These are phyloP conservation scores for Marchantia polymorpha DNA, from an alignment of 225 moss, liverwort and hornwort genomes.

Conservation along the genomic window DNA sequence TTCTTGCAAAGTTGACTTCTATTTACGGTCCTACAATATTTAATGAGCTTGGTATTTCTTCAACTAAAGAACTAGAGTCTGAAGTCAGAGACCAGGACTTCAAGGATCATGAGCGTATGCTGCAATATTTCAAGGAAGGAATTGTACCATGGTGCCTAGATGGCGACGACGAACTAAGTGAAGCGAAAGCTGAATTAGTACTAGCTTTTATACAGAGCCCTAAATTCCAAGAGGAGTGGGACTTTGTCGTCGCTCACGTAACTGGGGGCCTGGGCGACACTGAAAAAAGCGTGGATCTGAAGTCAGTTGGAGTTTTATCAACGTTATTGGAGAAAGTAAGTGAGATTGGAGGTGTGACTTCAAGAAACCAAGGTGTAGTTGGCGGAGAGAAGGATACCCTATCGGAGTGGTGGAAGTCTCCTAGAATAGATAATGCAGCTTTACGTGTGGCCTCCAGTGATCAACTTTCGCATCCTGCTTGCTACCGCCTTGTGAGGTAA, in stretches of 20 bases:
- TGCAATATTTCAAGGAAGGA: conserved; percentile 53
- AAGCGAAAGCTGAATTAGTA: conserved; percentile 73
- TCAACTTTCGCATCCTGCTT: conserved; percentile 54
- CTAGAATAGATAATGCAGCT: conserved; percentile 60
- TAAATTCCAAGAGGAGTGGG: conserved; percentile 70
- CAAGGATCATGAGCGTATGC: conserved; percentile 17
- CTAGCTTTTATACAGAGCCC: conserved; percentile 67
- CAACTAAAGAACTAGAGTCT: conserved; percentile 18
- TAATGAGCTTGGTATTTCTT: conserved; percentile 32
- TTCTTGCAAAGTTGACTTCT: conserved; percentile 74
- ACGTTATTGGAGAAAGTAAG: conserved; percentile 62
- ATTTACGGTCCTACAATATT: conserved; percentile 66
- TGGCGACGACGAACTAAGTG: conserved; percentile 45
- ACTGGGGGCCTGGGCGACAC: conserved; percentile 50
- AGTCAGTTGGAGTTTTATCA: conserved; percentile 60
- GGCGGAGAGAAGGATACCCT: conserved; percentile 17
- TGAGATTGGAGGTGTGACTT: conserved; percentile 42
- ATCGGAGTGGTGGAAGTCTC: conserved; percentile 49
- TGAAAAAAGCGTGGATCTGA: conserved; percentile 38
- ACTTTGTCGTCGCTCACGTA: conserved; percentile 49
- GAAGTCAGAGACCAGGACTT: background rate
- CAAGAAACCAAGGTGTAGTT: conserved; percentile 14
- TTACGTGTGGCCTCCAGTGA: conserved; percentile 54
- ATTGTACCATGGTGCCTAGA: conserved; percentile 88
- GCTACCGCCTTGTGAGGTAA: conserved; percentile 72